Percentiles rank a stretch among this genome's conserved stretches.
Evolutionary conservation across 2,329 filamentous ascomycete genomes (phyloP).

Genomic region (Aspergillus pseudoviridinutans): DNA sequence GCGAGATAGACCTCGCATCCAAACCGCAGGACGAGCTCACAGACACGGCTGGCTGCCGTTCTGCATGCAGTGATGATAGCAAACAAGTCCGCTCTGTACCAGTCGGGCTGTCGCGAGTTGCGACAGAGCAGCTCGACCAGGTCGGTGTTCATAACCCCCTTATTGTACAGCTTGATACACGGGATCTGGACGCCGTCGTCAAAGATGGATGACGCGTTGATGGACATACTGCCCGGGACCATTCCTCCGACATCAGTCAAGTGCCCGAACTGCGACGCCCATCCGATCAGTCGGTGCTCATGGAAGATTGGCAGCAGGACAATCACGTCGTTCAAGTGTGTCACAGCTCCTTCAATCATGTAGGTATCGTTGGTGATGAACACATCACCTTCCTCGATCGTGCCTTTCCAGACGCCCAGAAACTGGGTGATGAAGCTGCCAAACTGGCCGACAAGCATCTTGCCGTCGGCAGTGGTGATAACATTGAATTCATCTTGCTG

Average conservation of each 20-base stretch:
- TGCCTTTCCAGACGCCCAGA: slow-evolving; percentile 44
- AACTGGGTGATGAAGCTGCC: slow-evolving; percentile 50
- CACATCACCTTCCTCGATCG: slow-evolving; percentile 48
- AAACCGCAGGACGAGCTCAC: slow-evolving; percentile 45
- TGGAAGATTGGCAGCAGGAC: slow-evolving; percentile 48
- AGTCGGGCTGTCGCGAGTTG: slow-evolving; percentile 47
- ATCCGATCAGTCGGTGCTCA: slow-evolving; percentile 44
- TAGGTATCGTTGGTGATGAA: slow-evolving; percentile 53
- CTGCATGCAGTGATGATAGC: slow-evolving; percentile 47
- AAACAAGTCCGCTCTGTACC: slow-evolving; percentile 47
- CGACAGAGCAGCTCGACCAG: slow-evolving; percentile 46
- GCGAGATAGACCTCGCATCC: slow-evolving; percentile 45
- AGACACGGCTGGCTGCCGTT: slow-evolving; percentile 43
- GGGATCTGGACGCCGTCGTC: slow-evolving; percentile 51
- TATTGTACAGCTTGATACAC: slow-evolving; percentile 45
- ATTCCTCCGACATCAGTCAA: slow-evolving; percentile 46
- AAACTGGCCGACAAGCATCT: slow-evolving; percentile 52
- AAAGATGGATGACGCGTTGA: slow-evolving; percentile 46
- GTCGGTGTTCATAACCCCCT: slow-evolving; percentile 42
- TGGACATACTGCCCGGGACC: slow-evolving; percentile 50
- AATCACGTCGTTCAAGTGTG: slow-evolving; percentile 50
- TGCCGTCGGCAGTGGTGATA: slow-evolving; percentile 46
- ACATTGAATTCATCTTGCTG: slow-evolving; percentile 53
- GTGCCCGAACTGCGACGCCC: slow-evolving; percentile 50
- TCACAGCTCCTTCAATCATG: slow-evolving; percentile 47